Conservation (phyloP, 305 asterid species). For the Solanum chacoense region DNA sequence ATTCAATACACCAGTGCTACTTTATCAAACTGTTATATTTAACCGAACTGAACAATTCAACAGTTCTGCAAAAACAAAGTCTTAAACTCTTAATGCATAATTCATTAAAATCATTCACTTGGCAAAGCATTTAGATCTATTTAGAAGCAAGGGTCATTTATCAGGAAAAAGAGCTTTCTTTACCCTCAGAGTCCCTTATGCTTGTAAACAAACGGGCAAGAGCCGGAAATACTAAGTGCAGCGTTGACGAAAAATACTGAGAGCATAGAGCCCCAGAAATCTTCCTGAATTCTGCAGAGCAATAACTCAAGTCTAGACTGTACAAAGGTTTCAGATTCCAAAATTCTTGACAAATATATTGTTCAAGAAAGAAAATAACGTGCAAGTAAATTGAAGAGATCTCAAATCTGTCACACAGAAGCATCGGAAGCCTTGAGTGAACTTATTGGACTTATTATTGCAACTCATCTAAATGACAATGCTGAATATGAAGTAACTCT, state of each 20-base stretch:
- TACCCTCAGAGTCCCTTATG: neutral
- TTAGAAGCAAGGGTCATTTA: neutral
- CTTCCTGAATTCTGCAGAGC: neutral
- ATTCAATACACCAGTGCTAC: neutral
- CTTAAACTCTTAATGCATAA: neutral
- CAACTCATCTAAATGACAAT: neutral
- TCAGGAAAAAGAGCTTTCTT: neutral
- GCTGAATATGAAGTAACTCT: neutral
- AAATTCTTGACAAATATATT: neutral
- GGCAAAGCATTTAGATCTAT: neutral
- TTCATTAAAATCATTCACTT: neutral
- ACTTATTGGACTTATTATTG: neutral
- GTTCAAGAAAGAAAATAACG: neutral
- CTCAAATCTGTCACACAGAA: neutral
- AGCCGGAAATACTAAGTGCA: neutral
- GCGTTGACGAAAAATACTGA: neutral
- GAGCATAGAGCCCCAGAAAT: neutral
- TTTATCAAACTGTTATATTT: neutral
- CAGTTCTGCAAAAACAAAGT: neutral
- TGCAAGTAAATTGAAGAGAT: neutral
- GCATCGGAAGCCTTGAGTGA: neutral
- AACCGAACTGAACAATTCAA: neutral
- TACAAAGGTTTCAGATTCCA: neutral
- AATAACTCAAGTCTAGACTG: neutral
- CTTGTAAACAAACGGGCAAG: neutral